phyloP scores from a whole-genome alignment of 768 basidiomycete genomes.

The Lentinus tigrinus region DNA sequence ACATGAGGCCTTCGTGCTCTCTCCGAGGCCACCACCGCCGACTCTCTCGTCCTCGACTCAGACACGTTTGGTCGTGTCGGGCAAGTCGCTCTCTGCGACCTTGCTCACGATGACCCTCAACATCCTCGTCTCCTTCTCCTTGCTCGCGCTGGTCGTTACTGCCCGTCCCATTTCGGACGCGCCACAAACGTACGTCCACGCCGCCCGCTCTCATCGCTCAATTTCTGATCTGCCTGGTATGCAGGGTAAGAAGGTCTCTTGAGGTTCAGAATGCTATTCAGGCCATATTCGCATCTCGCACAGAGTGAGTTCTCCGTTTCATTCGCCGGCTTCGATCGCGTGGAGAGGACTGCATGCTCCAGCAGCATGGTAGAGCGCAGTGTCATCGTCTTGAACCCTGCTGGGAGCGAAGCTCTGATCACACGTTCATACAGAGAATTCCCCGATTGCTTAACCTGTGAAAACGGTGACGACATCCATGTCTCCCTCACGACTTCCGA shows the following conservation, averaged over 20 bases:
- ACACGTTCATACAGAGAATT: conserved; percentile 13
- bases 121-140: conserved; percentile 37
- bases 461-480: conserved; percentile 25
- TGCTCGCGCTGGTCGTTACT: conserved; percentile 45
- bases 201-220: background rate
- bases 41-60: background rate
- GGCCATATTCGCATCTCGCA: conserved; percentile 34
- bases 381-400: too few species aligned
- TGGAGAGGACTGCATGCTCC: background rate
- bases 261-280: conserved; percentile 35
- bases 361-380: background rate
- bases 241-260: conserved; percentile 20
- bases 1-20: background rate
- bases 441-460: conserved; percentile 15
- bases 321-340: background rate
- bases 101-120: conserved; percentile 34
- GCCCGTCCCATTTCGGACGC: conserved; percentile 37
- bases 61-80: conserved; percentile 13
- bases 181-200: conserved; percentile 29
- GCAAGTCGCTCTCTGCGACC: conserved; percentile 5
- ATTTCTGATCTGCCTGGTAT: background rate
- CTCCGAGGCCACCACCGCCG: conserved; percentile 7
- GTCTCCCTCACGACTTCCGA: conserved; percentile 32
- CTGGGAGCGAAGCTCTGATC: background rate
- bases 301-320: conserved; percentile 30